Base-by-base conservation (phyloP, 805 yeast species). In the Schwanniomyces polymorphus region DNA sequence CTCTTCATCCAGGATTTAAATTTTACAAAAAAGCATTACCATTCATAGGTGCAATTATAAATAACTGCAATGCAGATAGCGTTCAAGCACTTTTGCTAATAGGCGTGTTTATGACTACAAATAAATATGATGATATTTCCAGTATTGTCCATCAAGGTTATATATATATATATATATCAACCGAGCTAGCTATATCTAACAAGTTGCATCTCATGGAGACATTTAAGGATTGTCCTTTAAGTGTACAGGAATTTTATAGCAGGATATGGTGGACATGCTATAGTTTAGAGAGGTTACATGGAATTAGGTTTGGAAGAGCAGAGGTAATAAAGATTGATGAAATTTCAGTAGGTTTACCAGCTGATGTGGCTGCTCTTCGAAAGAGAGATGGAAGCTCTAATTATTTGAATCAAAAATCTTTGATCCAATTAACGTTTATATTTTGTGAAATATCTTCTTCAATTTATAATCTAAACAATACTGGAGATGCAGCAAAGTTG, bases 21-120 rank as follows among this genome's bases (percentile, higher is more conserved):
- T 26, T 7, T 26, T 26, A 26, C 27, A 26, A 26, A 7, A 9
- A 7, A 9, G 6, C 8, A 6, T 7, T 7, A 9, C 27, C 27
- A 26, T 26, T 26, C 9, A 9, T 26, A 6, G 27, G 27, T 9
- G 27, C 6, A 7, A 7, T 26, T 7, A 26, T 26, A 26, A 26
- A 6, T 26, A 7, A 7, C 9, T 7, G 9, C 9, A 26, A 26
- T 9, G 9, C 6, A 9, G 8, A 26, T 7, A 26, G 27, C 9
- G 27, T 9, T 26, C 27, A 26, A 26, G 27, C 27, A 7, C 27
- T 26, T 7, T 26, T 26, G 9, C 14, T 52, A 12, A 39, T 53
- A 42, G 57, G 57, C 1, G 49, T 53, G 4, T 53, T 41, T 38
- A 44, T 51, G 51, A 53, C 57, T 1, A 53, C 57, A 6, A 53